These are phyloP conservation scores for Termitomyces sp. DNA, from an alignment of 768 basidiomycete species.

Conservation along the genomic window DNA sequence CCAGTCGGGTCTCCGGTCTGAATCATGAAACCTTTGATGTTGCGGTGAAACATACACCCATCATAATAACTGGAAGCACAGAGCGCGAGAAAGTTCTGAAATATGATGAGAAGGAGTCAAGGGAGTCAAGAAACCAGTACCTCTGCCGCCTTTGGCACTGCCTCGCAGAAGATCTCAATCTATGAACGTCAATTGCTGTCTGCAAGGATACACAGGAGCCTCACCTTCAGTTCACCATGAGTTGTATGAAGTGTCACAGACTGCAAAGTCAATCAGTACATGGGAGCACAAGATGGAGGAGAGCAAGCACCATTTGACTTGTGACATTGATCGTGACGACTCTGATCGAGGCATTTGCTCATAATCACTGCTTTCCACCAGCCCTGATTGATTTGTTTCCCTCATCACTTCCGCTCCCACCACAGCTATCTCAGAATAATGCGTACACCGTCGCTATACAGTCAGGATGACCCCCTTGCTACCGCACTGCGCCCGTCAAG, in stretches of 20 bases:
- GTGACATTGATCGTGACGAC: slow-evolving; percentile 18
- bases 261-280: slow-evolving; percentile 31
- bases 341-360: slow-evolving; percentile 6
- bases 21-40: slow-evolving; percentile 94
- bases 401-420: slow-evolving; percentile 12
- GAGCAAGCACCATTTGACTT: slow-evolving; percentile 14
- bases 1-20: slow-evolving; percentile 90
- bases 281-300: slow-evolving; percentile 7
- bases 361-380: slow-evolving; percentile 7
- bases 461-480: slow-evolving; percentile 72
- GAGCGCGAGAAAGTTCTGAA: slow-evolving; percentile 90
- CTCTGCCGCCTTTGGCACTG: slow-evolving; percentile 92
- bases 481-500: slow-evolving; percentile 59
- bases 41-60: slow-evolving; percentile 83
- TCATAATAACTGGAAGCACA: slow-evolving; percentile 89
- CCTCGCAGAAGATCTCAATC: slow-evolving; percentile 97
- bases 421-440: slow-evolving; percentile 28
- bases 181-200: slow-evolving; percentile 23
- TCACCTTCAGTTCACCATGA: slow-evolving; percentile 92
- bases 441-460: slow-evolving; percentile 68
- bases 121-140: slow-evolving; percentile 30
- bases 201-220: not conserved
- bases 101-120: slow-evolving; percentile 7
- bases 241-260: slow-evolving; percentile 93
- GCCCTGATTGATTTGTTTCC: slow-evolving; percentile 14